Evolutionary conservation across 202 grass and related monocot species (phyloP).

Genomic region (Panicum hallii): DNA sequence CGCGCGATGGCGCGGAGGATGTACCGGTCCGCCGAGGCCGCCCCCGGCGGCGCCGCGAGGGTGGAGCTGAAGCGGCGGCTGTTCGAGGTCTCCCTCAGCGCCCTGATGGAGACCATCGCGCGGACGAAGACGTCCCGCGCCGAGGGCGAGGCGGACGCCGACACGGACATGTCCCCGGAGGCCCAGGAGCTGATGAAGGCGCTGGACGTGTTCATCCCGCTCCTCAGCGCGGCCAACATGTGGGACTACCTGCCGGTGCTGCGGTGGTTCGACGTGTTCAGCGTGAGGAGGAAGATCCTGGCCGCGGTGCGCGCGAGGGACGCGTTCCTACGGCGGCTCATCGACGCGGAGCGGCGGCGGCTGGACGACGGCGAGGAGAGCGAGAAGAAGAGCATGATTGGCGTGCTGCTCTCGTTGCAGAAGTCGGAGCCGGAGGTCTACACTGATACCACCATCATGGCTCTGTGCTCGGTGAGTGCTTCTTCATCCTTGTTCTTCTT

Average conservation of each 20-base stretch:
- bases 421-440: conserved; percentile 66
- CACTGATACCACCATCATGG: conserved; percentile 31
- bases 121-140: conserved; percentile 22
- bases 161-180: conserved; percentile 58
- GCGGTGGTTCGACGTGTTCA: conserved; percentile 50
- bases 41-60: not conserved
- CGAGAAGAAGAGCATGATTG: conserved; percentile 56
- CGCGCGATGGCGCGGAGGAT: conserved; percentile 41
- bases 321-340: conserved; percentile 56
- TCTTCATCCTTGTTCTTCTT: not conserved
- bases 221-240: conserved; percentile 32
- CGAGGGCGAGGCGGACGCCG: not conserved
- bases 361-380: not conserved
- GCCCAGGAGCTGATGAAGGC: conserved; percentile 39
- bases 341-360: conserved; percentile 49
- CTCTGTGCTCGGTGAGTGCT: conserved; percentile 31
- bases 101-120: conserved; percentile 51
- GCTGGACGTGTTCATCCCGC: conserved; percentile 8
- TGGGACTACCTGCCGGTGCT: conserved; percentile 53
- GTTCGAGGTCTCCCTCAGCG: conserved; percentile 46
- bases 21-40: conserved; percentile 11
- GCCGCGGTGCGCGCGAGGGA: conserved; percentile 23
- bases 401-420: conserved; percentile 53
- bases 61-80: conserved; percentile 50
- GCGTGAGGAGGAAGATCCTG: conserved; percentile 39